Evolutionary conservation across 352 stramenopile species (phyloP).

Genomic region (Phytopythium ostracodes): DNA sequence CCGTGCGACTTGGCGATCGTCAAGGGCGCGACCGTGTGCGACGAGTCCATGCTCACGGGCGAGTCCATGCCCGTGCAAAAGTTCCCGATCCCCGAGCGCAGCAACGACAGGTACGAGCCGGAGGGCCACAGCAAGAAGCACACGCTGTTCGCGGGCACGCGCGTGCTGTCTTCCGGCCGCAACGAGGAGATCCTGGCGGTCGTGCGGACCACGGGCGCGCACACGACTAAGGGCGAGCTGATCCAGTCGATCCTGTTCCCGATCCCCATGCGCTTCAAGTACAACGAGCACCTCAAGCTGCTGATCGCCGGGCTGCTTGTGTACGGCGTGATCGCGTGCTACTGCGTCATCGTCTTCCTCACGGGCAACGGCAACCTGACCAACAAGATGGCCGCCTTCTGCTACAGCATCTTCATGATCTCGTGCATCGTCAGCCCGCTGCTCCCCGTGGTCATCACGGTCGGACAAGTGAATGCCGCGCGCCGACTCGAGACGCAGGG

Average conservation of each 20-base stretch:
- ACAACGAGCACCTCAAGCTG: conserved; percentile 67
- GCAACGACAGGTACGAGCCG: conserved; percentile 31
- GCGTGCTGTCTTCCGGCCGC: conserved; percentile 34
- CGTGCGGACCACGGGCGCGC: conserved; percentile 54
- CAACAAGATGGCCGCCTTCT: conserved; percentile 38
- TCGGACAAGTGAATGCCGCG: conserved; percentile 58
- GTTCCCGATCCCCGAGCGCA: conserved; percentile 34
- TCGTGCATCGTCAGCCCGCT: conserved; percentile 55
- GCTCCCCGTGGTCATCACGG: conserved; percentile 65
- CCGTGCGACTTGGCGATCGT: conserved; percentile 46
- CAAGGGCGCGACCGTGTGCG: conserved; percentile 30
- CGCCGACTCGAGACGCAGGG: conserved; percentile 40
- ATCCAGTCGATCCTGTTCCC: conserved; percentile 71
- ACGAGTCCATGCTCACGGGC: conserved; percentile 43
- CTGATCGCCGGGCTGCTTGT: conserved; percentile 51
- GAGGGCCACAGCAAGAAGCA: conserved; percentile 42
- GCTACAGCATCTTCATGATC: conserved; percentile 43
- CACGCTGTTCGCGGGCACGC: conserved; percentile 70
- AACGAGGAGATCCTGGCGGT: conserved; percentile 50
- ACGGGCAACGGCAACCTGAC: conserved; percentile 32
- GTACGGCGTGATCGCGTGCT: conserved; percentile 44
- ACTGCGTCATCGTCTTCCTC: conserved; percentile 31
- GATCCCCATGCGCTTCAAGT: conserved; percentile 75
- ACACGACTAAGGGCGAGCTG: conserved; percentile 61
- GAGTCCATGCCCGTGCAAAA: conserved; percentile 72